Base-by-base conservation (phyloP, 75 land plant species). In the Ceratopteris richardii region DNA sequence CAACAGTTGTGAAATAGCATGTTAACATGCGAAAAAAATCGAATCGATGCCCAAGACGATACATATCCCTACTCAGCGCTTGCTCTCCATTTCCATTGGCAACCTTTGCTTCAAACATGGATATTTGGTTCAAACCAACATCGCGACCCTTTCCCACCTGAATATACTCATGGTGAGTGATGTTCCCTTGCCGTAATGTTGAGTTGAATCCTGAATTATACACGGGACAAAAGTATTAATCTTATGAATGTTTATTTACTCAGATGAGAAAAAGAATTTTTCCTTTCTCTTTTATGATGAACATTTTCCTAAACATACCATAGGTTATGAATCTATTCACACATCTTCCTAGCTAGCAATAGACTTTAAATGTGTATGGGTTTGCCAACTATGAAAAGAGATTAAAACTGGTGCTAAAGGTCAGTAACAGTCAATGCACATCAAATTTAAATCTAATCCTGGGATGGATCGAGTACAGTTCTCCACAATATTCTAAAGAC, bases 131-230 rank as follows among this genome's bases (percentile, higher is more conserved):
- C 25, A 94, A 78, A 0, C 98, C 98, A 18, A 94, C 96, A 73
- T 94, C 98, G 56, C 96, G 76, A 11, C 96, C 98, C 54, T 94
- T 94, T 31, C 98, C 98, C 39, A 94, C 98, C 80, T 90, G 96
- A 33, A 94, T 94, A 29, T 94, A 94, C 57, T 94, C 98, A 60
- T 94, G 98, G 65, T 94, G 98, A 31, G 98, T 94, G 17, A 94
- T 72, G 70, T 79, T 85, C 46, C 98, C 98, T 33, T 80, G 83
- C 44, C 98, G 73, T 30, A 94, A 60, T 29, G 90, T 90, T 11
- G 96, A 94, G 62, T 94, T 94, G 48, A 94, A 90, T 44, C 98
- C 98, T 94, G 63, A n/a, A n/a, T n/a, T n/a, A n/a, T n/a, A n/a
- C n/a, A n/a, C n/a, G n/a, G n/a, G n/a, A n/a, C n/a, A n/a, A n/a